Conservation (phyloP, 2,329 filamentous ascomycete species). For the Exophiala lecanii-corni region DNA sequence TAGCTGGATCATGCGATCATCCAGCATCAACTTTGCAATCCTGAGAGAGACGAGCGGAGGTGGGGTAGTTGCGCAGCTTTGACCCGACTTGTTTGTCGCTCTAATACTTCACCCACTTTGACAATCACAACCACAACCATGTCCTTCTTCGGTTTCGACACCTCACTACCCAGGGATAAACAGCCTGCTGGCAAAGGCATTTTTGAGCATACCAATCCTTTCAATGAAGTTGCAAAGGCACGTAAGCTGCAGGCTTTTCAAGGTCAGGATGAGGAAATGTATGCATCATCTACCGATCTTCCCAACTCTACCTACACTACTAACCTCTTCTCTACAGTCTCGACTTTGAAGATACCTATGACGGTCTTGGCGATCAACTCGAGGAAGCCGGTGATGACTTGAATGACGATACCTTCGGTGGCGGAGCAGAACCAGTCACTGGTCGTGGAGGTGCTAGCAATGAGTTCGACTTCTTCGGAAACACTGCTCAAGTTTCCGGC, state of each 20-base stretch:
- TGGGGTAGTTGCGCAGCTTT: conserved; percentile 6
- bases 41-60: conserved; percentile 25
- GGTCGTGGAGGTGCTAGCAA: conserved; percentile 63
- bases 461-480: conserved; percentile 95
- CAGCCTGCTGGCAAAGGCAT: conserved; percentile 65
- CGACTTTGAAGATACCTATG: conserved; percentile 96
- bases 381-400: conserved; percentile 89
- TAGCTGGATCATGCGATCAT: conserved; percentile 18
- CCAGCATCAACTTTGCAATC: conserved; percentile 10
- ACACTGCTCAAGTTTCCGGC: conserved; percentile 79
- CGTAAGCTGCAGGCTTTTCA: conserved; percentile 38
- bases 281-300: conserved; percentile 20
- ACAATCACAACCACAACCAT: conserved; percentile 42
- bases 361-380: conserved; percentile 84
- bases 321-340: conserved; percentile 50
- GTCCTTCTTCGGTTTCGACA: conserved; percentile 91
- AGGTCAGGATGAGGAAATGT: conserved; percentile 56
- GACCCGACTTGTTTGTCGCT: background rate
- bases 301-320: background rate
- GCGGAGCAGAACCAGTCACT: conserved; percentile 41
- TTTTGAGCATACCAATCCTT: conserved; percentile 85
- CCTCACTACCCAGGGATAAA: conserved; percentile 57
- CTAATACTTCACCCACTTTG: background rate
- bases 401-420: conserved; percentile 92
- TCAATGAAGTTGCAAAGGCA: conserved; percentile 69